Conservation (phyloP, 805 yeast species). For the Candida adriatica region DNA sequence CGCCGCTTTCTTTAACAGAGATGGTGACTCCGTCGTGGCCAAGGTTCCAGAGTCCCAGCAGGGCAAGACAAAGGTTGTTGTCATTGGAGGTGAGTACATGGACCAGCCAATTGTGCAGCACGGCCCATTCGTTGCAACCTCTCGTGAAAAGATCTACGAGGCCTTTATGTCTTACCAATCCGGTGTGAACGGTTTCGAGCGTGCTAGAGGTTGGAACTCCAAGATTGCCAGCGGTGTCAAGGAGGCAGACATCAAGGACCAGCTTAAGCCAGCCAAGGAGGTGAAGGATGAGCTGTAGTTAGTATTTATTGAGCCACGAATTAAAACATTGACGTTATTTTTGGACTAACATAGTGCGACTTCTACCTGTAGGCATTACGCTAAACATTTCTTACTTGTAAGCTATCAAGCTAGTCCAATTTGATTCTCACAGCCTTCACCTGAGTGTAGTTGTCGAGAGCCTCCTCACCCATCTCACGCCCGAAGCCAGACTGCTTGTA, state of each 20-base stretch:
- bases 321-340: too few species aligned
- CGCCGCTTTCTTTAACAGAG: slow-evolving; percentile 58
- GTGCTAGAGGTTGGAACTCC: slow-evolving; percentile 51
- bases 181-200: slow-evolving; percentile 64
- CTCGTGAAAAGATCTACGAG: slow-evolving; percentile 55
- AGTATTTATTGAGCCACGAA: too few species aligned
- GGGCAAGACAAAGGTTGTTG: slow-evolving; percentile 50
- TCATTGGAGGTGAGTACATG: slow-evolving; percentile 71
- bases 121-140: slow-evolving; percentile 85
- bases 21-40: slow-evolving; percentile 59
- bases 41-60: slow-evolving; percentile 35
- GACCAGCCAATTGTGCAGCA: slow-evolving; percentile 77
- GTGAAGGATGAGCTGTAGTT: slow-evolving; percentile 15
- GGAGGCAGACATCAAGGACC: slow-evolving; percentile 19
- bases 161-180: slow-evolving; percentile 70
- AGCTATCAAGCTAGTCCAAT: slow-evolving; percentile 20
- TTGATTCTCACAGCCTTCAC: slow-evolving; percentile 66
- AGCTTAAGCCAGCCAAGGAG: slow-evolving; percentile 4
- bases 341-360: too few species aligned
- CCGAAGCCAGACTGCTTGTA: slow-evolving; percentile 77
- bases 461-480: slow-evolving; percentile 81
- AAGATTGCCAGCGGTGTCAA: slow-evolving; percentile 31
- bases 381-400: too few species aligned
- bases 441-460: slow-evolving; percentile 69
- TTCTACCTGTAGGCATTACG: too few species aligned